Evolutionary conservation across 768 basidiomycete genomes (phyloP).

Genomic region (Phylloporus sp.): DNA sequence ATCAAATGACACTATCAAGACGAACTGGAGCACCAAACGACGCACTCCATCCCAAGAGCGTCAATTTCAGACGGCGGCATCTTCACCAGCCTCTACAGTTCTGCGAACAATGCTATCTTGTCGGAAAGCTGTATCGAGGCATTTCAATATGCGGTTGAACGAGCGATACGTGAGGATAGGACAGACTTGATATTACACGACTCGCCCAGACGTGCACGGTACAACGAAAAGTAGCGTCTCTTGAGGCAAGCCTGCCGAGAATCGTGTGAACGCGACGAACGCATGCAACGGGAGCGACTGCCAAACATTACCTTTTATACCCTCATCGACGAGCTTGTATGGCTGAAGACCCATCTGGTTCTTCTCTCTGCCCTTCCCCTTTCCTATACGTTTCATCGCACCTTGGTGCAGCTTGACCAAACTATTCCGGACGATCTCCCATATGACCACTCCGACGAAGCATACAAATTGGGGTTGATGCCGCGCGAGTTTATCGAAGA

Average conservation of each 20-base stretch:
- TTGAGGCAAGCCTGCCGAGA: neutral
- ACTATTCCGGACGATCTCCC: constrained; percentile 37
- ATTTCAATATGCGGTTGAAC: neutral
- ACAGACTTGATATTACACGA: constrained; percentile 65
- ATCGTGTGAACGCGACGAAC: neutral
- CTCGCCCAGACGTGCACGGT: constrained; percentile 72
- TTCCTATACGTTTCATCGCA: constrained; percentile 1
- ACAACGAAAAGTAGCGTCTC: constrained; percentile 74
- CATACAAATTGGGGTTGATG: constrained; percentile 65
- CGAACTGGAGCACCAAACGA: neutral
- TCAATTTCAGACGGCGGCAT: constrained; percentile 12
- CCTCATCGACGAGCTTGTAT: constrained; percentile 18
- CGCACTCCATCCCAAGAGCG: constrained; percentile 6
- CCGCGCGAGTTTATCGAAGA: constrained; percentile 55
- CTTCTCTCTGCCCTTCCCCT: constrained; percentile 9
- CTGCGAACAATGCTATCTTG: constrained; percentile 40
- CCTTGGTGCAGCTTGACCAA: constrained; percentile 25
- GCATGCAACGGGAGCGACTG: too few species aligned
- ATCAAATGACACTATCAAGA: neutral
- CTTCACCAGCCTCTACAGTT: constrained; percentile 29
- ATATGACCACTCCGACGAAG: constrained; percentile 74
- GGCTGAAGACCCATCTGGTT: constrained; percentile 19
- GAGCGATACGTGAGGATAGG: neutral
- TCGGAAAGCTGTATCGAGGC: constrained; percentile 34
- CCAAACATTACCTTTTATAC: constrained; percentile 7